A percentile compares a stretch with the other conserved stretches of the same genome.
phyloP scores from a whole-genome alignment of 345 rosid species.

The Citrus reticulata region DNA sequence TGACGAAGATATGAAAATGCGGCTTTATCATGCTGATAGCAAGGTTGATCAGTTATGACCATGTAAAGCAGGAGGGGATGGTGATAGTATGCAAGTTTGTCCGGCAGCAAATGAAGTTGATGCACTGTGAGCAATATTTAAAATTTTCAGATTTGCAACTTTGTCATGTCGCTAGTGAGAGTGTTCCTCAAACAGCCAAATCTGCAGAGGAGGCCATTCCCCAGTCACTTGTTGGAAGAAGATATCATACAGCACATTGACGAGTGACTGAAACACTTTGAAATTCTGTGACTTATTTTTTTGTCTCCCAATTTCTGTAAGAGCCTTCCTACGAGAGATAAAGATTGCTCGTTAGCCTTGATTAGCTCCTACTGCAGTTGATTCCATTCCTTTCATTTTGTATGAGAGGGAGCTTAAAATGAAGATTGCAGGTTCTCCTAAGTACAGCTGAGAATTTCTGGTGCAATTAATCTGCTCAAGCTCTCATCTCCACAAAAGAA shows the following conservation, averaged over 20 bases:
- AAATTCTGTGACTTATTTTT: neutral
- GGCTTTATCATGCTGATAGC: slow-evolving; percentile 1
- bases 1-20: neutral
- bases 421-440: neutral
- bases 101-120: slow-evolving; percentile 9
- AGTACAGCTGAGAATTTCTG: neutral
- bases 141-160: slow-evolving; percentile 17
- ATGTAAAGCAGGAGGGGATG: slow-evolving; percentile 14
- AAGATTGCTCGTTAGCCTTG: neutral
- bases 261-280: neutral
- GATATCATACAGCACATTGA: neutral
- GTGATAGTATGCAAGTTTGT: slow-evolving; percentile 11
- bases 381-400: neutral
- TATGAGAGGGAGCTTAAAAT: neutral
- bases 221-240: neutral
- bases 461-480: neutral
- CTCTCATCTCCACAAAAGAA: neutral
- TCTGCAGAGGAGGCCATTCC: slow-evolving; percentile 2
- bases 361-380: neutral
- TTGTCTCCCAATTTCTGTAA: neutral
- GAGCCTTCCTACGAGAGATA: neutral
- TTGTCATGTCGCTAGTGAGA: slow-evolving; percentile 16
- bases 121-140: slow-evolving; percentile 1
- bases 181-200: slow-evolving; percentile 2
- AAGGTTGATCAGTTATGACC: slow-evolving; percentile 6